Conservation (phyloP, 1,284 basidiomycete genomes). For the Cerioporus squamosus region DNA sequence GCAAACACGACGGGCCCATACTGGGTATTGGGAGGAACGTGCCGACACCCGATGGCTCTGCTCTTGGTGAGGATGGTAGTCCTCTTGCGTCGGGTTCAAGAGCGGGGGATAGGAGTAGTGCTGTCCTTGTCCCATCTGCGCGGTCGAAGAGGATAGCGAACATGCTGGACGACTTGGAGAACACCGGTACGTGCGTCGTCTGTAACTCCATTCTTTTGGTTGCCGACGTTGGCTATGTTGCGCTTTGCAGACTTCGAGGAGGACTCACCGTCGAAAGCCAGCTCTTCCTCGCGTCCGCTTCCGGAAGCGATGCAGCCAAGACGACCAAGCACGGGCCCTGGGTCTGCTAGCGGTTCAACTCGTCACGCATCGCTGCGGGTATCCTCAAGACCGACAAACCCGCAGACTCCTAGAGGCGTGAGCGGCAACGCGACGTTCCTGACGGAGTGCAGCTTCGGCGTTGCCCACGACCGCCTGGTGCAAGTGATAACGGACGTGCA, state of each 20-base stretch:
- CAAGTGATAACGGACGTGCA: constrained; percentile 94
- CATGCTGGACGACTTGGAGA: constrained; percentile 74
- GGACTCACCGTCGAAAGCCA: constrained; percentile 69
- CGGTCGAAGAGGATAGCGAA: constrained; percentile 80
- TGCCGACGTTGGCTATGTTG: neutral
- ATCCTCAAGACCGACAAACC: constrained; percentile 48
- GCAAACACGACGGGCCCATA: constrained; percentile 84
- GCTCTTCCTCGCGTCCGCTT: constrained; percentile 44
- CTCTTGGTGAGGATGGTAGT: constrained; percentile 40
- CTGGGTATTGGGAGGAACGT: constrained; percentile 54
- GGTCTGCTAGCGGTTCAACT: constrained; percentile 24
- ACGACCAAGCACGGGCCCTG: constrained; percentile 36
- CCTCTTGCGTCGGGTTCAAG: constrained; percentile 16
- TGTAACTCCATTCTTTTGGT: neutral
- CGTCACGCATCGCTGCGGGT: constrained; percentile 43
- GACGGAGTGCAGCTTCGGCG: constrained; percentile 93
- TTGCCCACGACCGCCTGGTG: constrained; percentile 89
- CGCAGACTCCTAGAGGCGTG: constrained; percentile 19
- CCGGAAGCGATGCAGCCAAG: constrained; percentile 49
- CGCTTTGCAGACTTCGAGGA: constrained; percentile 45
- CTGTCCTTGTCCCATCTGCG: constrained; percentile 57
- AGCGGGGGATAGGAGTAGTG: constrained; percentile 1
- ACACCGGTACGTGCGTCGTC: constrained; percentile 53
- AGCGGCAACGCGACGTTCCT: constrained; percentile 77
- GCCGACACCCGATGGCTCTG: constrained; percentile 36